Conservation (phyloP, 768 basidiomycete species). For the Panellus pusillus region DNA sequence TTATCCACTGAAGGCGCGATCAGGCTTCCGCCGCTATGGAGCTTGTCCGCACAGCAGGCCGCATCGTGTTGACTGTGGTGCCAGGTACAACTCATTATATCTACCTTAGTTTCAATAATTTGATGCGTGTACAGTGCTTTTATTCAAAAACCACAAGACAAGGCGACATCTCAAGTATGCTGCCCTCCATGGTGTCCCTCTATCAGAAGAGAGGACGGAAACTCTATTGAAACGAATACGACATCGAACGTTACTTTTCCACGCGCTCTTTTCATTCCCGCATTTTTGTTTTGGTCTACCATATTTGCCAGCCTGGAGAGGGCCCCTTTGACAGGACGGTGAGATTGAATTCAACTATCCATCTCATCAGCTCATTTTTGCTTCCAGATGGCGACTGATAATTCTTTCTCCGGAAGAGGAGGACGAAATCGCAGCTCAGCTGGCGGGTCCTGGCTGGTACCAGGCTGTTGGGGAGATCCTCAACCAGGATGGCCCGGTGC, state of each 20-base stretch:
- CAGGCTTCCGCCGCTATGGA: conserved; percentile 78
- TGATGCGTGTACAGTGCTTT: conserved; percentile 36
- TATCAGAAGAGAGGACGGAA: conserved; percentile 54
- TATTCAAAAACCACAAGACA: conserved; percentile 57
- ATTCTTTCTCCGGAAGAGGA: conserved; percentile 92
- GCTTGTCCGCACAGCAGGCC: conserved; percentile 64
- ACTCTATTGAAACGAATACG: conserved; percentile 49
- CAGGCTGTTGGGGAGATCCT: conserved; percentile 79
- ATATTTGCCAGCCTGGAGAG: conserved; percentile 72
- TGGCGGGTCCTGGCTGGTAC: conserved; percentile 87
- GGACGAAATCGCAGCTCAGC: conserved; percentile 79
- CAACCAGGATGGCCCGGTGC: conserved; percentile 57
- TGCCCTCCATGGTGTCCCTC: conserved; percentile 49
- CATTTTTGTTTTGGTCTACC: conserved; percentile 62
- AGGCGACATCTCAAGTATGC: conserved; percentile 51
- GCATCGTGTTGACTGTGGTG: conserved; percentile 74
- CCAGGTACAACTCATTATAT: conserved; percentile 34
- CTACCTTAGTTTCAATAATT: not conserved
- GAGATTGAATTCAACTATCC: conserved; percentile 24
- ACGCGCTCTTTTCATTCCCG: conserved; percentile 62
- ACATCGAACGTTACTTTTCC: conserved; percentile 48
- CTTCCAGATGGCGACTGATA: conserved; percentile 79
- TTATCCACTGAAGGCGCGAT: conserved; percentile 1
- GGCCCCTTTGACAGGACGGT: conserved; percentile 88
- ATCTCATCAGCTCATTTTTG: conserved; percentile 1